A percentile compares a stretch with the other conserved stretches of the same genome.
Conservation (phyloP, 345 rosid genomes). For the Eucalyptus paniculata region DNA sequence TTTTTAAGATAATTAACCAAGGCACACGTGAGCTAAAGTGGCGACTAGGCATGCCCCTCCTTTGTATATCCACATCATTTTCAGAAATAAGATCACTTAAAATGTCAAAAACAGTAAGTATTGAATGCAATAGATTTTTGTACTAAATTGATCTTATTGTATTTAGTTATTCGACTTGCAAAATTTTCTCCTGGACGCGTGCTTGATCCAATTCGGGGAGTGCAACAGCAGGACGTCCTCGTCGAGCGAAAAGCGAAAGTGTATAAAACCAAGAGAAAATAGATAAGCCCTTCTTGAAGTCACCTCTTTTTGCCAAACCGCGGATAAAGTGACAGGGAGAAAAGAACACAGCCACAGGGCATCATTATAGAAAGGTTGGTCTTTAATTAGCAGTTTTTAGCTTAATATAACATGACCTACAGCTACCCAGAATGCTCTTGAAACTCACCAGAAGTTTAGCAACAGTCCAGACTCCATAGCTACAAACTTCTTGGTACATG, state of each 20-base stretch:
- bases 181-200: not conserved
- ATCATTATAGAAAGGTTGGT: not conserved
- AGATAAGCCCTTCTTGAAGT: not conserved
- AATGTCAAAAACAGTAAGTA: too few species aligned
- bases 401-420: not conserved
- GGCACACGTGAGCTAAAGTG: too few species aligned
- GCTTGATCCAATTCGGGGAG: constrained; percentile 1
- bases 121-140: too few species aligned
- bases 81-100: not conserved
- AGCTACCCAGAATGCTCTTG: not conserved
- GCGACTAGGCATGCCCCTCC: too few species aligned
- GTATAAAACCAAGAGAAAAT: not conserved
- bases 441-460: not conserved
- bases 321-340: not conserved
- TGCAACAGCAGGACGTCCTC: constrained; percentile 4
- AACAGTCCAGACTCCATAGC: not conserved
- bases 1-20: too few species aligned
- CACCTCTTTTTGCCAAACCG: not conserved
- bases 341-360: not conserved
- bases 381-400: not conserved
- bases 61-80: too few species aligned
- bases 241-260: not conserved
- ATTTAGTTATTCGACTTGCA: not conserved
- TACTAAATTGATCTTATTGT: too few species aligned
- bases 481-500: not conserved